A percentile compares a stretch with the other conserved stretches of the same genome.
Conservation (phyloP, 2,329 filamentous ascomycete species). For the Fusarium incarnatum region DNA sequence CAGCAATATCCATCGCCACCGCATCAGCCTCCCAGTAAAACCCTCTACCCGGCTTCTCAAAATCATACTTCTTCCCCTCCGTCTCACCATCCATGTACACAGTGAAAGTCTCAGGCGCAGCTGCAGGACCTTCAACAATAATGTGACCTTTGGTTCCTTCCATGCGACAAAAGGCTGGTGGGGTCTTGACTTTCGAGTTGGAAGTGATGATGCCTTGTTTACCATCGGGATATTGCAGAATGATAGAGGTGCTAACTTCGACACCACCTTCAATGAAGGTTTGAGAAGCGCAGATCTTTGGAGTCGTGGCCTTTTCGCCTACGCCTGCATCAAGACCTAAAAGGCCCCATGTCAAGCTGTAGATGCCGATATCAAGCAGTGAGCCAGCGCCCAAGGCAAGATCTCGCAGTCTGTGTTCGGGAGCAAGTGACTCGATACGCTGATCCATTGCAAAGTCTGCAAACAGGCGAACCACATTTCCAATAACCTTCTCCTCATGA, state of each 20-base stretch:
- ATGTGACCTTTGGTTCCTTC: slow-evolving; percentile 56
- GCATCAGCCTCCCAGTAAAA: slow-evolving; percentile 61
- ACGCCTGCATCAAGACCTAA: slow-evolving; percentile 49
- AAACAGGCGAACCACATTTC: slow-evolving; percentile 53
- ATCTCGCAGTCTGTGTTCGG: slow-evolving; percentile 52
- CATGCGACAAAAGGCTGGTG: slow-evolving; percentile 52
- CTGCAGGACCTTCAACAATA: slow-evolving; percentile 50
- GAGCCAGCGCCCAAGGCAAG: slow-evolving; percentile 56
- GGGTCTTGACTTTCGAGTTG: slow-evolving; percentile 47
- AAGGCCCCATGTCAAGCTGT: slow-evolving; percentile 56
- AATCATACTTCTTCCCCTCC: slow-evolving; percentile 51
- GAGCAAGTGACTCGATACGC: slow-evolving; percentile 48
- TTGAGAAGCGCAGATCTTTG: slow-evolving; percentile 54
- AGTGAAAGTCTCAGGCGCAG: slow-evolving; percentile 52
- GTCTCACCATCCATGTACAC: slow-evolving; percentile 47
- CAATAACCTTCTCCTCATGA: slow-evolving; percentile 55
- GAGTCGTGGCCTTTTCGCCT: slow-evolving; percentile 44
- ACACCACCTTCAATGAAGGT: slow-evolving; percentile 50
- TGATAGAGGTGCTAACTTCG: slow-evolving; percentile 52
- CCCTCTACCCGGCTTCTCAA: slow-evolving; percentile 52
- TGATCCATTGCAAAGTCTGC: slow-evolving; percentile 56
- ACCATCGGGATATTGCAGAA: slow-evolving; percentile 55
- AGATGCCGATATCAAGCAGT: slow-evolving; percentile 59
- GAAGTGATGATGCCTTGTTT: slow-evolving; percentile 58
- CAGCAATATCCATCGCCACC: slow-evolving; percentile 55